Evolutionary conservation across 2,329 filamentous ascomycete genomes (phyloP).

Genomic region (Fusarium mangiferae): DNA sequence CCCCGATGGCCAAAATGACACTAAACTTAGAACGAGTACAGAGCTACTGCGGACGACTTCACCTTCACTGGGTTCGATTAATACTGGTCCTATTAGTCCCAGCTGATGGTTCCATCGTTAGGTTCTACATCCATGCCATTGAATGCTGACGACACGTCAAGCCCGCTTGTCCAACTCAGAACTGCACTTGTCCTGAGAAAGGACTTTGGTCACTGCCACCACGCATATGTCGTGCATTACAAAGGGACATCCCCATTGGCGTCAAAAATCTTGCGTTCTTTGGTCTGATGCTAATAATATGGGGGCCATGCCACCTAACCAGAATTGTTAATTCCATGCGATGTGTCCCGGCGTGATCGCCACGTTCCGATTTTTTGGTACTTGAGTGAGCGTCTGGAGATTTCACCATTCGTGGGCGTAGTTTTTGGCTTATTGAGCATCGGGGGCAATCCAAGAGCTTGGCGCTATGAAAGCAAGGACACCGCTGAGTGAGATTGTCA

Average conservation of each 20-base stretch:
- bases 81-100: too few relatives aligned
- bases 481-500: conserved; percentile 22
- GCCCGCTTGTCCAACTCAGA: background rate
- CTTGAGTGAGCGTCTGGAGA: too few relatives aligned
- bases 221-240: background rate
- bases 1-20: too few relatives aligned
- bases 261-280: background rate
- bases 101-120: too few relatives aligned
- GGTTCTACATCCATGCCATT: too few relatives aligned
- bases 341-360: too few relatives aligned
- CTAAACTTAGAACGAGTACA: too few relatives aligned
- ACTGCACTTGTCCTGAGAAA: background rate
- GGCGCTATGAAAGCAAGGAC: background rate
- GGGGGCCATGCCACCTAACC: background rate
- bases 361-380: background rate
- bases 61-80: too few relatives aligned
- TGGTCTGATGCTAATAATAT: background rate
- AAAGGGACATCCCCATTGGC: background rate
- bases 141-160: background rate
- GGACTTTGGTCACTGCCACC: conserved; percentile 12
- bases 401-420: rapidly evolving
- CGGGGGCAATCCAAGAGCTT: background rate
- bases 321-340: background rate
- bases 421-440: background rate
- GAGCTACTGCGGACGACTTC: too few relatives aligned